These are phyloP conservation scores for Prorocentrum cordatum DNA, from an alignment of 169 alveolate species.

Conservation along the genomic window DNA sequence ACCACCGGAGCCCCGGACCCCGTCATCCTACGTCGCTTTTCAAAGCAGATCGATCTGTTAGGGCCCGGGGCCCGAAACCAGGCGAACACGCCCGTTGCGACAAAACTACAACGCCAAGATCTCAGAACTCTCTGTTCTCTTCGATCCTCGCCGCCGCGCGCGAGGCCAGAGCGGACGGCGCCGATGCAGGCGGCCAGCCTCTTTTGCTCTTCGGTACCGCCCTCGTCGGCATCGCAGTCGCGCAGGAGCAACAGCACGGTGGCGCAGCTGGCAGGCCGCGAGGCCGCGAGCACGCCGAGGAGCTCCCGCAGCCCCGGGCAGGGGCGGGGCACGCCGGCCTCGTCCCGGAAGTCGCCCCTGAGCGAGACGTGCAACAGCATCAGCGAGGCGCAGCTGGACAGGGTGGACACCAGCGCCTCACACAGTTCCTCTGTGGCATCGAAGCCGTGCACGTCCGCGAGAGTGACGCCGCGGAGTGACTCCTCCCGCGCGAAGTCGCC, in stretches of 20 bases:
- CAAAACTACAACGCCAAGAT: too few species aligned
- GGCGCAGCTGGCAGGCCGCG: neutral
- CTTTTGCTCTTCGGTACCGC: constrained; percentile 25
- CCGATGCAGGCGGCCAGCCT: neutral
- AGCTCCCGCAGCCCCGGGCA: neutral
- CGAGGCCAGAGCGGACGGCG: neutral
- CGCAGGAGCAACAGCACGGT: constrained; percentile 4
- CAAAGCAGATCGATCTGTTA: too few species aligned
- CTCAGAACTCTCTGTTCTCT: too few species aligned
- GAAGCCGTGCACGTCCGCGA: constrained; percentile 61
- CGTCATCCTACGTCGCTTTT: too few species aligned
- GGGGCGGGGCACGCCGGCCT: neutral
- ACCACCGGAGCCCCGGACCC: too few species aligned
- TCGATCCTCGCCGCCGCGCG: too few species aligned
- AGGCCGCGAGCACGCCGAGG: neutral
- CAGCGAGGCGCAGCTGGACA: constrained; percentile 10
- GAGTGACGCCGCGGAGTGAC: constrained; percentile 18
- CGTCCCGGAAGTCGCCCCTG: neutral
- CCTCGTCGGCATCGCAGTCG: constrained; percentile 30
- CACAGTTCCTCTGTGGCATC: neutral
- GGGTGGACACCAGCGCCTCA: constrained; percentile 11
- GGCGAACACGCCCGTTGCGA: too few species aligned
- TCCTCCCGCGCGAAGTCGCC: constrained; percentile 66
- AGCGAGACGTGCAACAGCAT: constrained; percentile 34
- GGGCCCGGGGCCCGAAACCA: too few species aligned